phyloP scores from a whole-genome alignment of 495 filamentous ascomycete species.

The Astrothelium macrocarpum region DNA sequence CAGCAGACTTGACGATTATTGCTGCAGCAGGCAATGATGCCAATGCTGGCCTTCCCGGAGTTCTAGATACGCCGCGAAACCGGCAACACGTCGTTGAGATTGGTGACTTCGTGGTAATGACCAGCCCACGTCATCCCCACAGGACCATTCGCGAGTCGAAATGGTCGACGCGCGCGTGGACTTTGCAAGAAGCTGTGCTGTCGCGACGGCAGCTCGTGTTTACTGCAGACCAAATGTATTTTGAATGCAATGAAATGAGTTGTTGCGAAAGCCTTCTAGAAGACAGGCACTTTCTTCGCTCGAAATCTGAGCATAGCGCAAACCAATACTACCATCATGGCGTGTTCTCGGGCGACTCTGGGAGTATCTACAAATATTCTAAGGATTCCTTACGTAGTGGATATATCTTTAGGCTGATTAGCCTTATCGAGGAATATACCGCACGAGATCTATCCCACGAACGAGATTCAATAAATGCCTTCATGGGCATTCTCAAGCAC shows the following conservation, averaged over 20 bases:
- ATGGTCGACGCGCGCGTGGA: constrained; percentile 13
- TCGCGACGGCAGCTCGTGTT: constrained; percentile 13
- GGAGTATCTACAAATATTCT: too few species aligned
- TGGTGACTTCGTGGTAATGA: neutral
- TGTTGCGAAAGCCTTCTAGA: neutral
- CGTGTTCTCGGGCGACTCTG: too few species aligned
- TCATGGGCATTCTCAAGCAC: too few species aligned
- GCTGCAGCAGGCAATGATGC: constrained; percentile 2
- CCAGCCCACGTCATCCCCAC: neutral
- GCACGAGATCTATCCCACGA: too few species aligned
- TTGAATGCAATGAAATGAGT: constrained; percentile 1
- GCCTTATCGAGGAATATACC: too few species aligned
- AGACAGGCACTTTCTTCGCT: neutral
- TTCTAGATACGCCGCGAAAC: neutral
- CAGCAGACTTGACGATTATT: constrained; percentile 10
- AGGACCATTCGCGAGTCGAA: neutral
- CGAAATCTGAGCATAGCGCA: too few species aligned
- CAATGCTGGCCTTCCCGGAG: constrained; percentile 9
- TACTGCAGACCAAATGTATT: constrained; percentile 13
- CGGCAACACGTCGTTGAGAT: neutral
- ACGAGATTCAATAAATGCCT: too few species aligned
- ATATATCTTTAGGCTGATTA: too few species aligned
- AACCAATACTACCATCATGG: neutral
- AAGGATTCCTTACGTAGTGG: too few species aligned
- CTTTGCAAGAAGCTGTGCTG: constrained; percentile 13